phyloP scores from a whole-genome alignment of 2,329 filamentous ascomycete species.

The Neonectria ditissima region DNA sequence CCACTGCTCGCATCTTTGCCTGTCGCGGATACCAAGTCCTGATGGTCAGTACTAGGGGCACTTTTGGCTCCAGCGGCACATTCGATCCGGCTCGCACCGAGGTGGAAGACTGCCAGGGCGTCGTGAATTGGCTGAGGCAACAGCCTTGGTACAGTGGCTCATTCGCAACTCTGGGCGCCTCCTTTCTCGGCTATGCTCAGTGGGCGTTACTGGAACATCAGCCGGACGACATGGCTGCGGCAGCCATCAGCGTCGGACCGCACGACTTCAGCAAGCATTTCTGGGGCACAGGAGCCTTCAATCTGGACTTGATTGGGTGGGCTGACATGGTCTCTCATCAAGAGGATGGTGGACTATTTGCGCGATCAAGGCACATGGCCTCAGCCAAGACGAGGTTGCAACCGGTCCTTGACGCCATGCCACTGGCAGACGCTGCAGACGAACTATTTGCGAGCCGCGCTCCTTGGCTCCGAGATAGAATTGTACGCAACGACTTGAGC shows the following conservation, averaged over 20 bases:
- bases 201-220: neutral
- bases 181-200: neutral
- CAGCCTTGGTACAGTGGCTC: neutral
- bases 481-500: neutral
- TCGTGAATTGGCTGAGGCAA: neutral
- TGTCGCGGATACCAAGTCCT: neutral
- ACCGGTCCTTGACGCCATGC: neutral
- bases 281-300: neutral
- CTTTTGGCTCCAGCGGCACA: neutral
- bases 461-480: neutral
- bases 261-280: neutral
- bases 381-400: neutral
- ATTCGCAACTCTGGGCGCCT: neutral
- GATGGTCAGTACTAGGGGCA: neutral
- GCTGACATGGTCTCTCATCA: neutral
- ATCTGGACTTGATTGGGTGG: neutral
- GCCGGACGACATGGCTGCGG: neutral
- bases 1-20: neutral
- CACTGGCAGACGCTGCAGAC: neutral
- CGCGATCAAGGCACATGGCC: neutral
- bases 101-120: neutral
- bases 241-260: neutral
- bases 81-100: neutral
- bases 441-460: neutral
- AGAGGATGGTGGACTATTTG: neutral